phyloP scores from a whole-genome alignment of 164 flowering plant genomes.

The Aristolochia californica region DNA sequence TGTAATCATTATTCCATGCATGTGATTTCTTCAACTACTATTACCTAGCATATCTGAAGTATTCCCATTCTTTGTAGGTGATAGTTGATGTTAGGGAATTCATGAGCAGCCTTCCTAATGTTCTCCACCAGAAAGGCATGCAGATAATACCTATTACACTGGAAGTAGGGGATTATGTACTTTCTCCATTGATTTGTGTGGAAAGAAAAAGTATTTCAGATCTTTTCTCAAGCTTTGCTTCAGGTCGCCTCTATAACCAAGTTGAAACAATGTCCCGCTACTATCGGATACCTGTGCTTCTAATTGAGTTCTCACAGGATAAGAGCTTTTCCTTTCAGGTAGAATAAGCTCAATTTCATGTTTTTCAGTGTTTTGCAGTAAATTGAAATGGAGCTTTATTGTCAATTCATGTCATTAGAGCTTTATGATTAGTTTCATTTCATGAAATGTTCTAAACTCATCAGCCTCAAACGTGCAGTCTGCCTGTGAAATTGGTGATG shows the following conservation, averaged over 20 bases:
- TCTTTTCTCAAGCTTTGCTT: slow-evolving; percentile 84
- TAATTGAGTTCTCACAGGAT: slow-evolving; percentile 96
- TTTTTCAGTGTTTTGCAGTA: background rate
- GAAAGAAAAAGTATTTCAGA: slow-evolving; percentile 95
- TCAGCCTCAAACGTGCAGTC: slow-evolving; percentile 44
- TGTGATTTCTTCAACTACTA: background rate
- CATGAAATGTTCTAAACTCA: too few relatives aligned
- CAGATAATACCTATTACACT: slow-evolving; percentile 80
- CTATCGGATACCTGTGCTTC: slow-evolving; percentile 83
- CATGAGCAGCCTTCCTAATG: slow-evolving; percentile 99
- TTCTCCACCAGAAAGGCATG: slow-evolving; percentile 95
- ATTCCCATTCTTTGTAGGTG: slow-evolving; percentile 34
- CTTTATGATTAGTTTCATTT: too few relatives aligned
- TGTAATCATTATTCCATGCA: too few relatives aligned
- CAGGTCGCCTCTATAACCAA: slow-evolving; percentile 93
- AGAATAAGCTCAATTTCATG: background rate
- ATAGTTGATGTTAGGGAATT: slow-evolving; percentile 98
- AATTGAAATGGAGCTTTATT: too few relatives aligned
- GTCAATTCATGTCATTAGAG: too few relatives aligned
- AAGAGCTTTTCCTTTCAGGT: slow-evolving; percentile 99
- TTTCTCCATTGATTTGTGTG: slow-evolving; percentile 89
- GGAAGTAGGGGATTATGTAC: slow-evolving; percentile 97
- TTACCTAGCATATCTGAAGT: background rate
- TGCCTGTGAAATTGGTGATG: slow-evolving; percentile 92
- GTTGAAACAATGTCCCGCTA: slow-evolving; percentile 88